These are phyloP conservation scores for Pichia sp. DNA, from an alignment of 1,139 yeast species.

Conservation along the genomic window DNA sequence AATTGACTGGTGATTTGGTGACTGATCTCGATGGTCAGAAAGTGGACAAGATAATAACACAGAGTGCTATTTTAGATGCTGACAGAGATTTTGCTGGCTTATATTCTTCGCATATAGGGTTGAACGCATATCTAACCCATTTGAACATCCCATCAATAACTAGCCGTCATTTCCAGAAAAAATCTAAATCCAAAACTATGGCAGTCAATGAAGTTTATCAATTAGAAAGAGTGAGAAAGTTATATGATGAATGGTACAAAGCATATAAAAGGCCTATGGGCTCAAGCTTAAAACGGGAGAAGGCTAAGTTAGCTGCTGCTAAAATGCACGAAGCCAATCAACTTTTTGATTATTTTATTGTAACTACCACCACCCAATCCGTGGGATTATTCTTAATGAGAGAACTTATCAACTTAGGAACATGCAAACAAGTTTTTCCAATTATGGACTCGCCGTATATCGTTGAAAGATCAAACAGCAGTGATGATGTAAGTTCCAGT, in stretches of 20 bases:
- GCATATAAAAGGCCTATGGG: neutral
- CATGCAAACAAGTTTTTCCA: conserved; percentile 12
- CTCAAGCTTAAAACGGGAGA: too few species aligned
- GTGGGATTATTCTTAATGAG: conserved; percentile 48
- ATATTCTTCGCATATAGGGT: conserved; percentile 42
- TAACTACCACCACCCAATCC: conserved; percentile 39
- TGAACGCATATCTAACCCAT: conserved; percentile 42
- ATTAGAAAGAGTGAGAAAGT: conserved; percentile 4
- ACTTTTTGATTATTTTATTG: conserved; percentile 22
- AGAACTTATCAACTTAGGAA: conserved; percentile 40
- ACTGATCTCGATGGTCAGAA: neutral
- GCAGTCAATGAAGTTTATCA: neutral
- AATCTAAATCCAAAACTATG: neutral
- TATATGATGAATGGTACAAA: conserved; percentile 4
- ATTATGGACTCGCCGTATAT: conserved; percentile 5
- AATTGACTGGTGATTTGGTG: conserved; percentile 41
- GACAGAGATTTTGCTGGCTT: conserved; percentile 35
- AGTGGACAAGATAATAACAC: conserved; percentile 29
- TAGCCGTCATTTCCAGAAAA: conserved; percentile 2
- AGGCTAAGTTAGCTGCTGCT: too few species aligned
- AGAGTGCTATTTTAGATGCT: conserved; percentile 37
- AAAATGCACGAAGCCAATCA: neutral
- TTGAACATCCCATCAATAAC: conserved; percentile 26
- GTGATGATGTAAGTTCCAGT: neutral
- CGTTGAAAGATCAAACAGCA: neutral